phyloP scores from a whole-genome alignment of 768 basidiomycete species.

The Leucocoprinus birnbaumii region DNA sequence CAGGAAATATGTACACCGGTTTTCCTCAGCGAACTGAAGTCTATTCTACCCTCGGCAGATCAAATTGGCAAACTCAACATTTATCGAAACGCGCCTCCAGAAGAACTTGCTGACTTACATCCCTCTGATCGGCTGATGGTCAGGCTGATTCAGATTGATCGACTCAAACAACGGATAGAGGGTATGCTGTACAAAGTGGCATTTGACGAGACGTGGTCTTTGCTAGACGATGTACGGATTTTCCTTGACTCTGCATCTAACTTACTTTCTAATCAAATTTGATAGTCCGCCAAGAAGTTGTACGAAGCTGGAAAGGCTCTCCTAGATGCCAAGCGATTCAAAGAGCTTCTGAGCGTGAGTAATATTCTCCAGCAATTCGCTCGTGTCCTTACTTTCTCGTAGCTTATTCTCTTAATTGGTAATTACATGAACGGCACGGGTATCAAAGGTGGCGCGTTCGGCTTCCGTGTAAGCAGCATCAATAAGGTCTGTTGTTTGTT shows the following conservation, averaged over 20 bases:
- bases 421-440: constrained; percentile 99
- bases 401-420: constrained; percentile 91
- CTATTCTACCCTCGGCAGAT: constrained; percentile 88
- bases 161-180: constrained; percentile 82
- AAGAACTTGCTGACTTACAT: constrained; percentile 87
- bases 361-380: neutral
- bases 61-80: constrained; percentile 88
- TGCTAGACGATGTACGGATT: constrained; percentile 73
- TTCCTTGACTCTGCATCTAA: neutral
- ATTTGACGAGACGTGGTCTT: constrained; percentile 81
- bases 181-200: constrained; percentile 93
- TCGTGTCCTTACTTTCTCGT: neutral
- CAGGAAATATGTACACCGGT: constrained; percentile 81
- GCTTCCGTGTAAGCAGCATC: constrained; percentile 96
- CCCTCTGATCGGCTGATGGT: constrained; percentile 97
- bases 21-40: constrained; percentile 87
- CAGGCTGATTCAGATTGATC: constrained; percentile 91
- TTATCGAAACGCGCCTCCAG: constrained; percentile 81
- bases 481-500: constrained; percentile 67
- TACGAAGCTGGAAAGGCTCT: constrained; percentile 79
- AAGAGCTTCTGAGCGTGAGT: constrained; percentile 81
- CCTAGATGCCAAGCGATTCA: constrained; percentile 82
- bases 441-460: constrained; percentile 94
- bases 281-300: constrained; percentile 76
- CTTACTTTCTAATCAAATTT: constrained; percentile 7